A percentile compares a stretch with the other conserved stretches of the same genome.
Evolutionary conservation across 1,139 yeast species (phyloP).

Genomic region (Pichia sp.): DNA sequence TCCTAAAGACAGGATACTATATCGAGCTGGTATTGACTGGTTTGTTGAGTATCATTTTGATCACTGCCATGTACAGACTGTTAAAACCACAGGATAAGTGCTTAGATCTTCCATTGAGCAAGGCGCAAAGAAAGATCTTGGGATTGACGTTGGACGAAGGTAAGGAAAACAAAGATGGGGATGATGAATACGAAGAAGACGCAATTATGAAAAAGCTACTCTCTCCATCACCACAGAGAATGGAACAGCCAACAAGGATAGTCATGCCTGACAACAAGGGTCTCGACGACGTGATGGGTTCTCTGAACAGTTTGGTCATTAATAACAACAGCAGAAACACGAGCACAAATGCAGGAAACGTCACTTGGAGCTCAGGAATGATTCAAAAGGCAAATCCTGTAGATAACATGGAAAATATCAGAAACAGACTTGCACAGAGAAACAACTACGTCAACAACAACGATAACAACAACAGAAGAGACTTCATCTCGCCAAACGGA

Average conservation of each 20-base stretch:
- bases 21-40: constrained; percentile 13
- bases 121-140: constrained; percentile 31
- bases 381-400: neutral
- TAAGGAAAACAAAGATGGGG: neutral
- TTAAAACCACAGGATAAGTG: constrained; percentile 34
- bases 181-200: constrained; percentile 8
- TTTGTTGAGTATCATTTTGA: constrained; percentile 22
- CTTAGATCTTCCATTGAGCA: constrained; percentile 32
- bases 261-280: constrained; percentile 9
- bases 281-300: constrained; percentile 17
- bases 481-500: constrained; percentile 9
- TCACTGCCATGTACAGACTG: constrained; percentile 23
- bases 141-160: constrained; percentile 23
- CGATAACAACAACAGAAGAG: neutral
- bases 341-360: neutral
- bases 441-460: neutral
- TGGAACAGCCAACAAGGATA: constrained; percentile 5
- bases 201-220: neutral
- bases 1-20: constrained; percentile 2
- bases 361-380: constrained; percentile 8
- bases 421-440: neutral
- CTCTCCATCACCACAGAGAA: constrained; percentile 4
- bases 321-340: neutral
- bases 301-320: constrained; percentile 8
- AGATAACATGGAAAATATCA: neutral